Evolutionary conservation across 345 rosid species (phyloP).

Genomic region (Pistacia vera): DNA sequence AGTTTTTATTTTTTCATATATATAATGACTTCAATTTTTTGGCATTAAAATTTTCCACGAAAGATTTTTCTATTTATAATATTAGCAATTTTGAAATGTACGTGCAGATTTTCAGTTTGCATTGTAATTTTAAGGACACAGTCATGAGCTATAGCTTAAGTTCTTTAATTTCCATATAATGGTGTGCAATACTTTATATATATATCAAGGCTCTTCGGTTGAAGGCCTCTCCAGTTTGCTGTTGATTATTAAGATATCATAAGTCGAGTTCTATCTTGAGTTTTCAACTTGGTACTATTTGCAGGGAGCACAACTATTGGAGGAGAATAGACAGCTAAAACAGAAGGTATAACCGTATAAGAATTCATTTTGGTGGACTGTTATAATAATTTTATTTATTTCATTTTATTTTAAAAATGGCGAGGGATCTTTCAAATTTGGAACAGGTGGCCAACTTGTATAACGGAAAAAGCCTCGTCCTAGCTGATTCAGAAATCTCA

Average conservation of each 20-base stretch:
- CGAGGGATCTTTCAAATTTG: not conserved
- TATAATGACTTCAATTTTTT: too few species aligned
- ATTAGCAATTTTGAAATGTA: too few species aligned
- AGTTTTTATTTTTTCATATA: too few species aligned
- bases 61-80: too few species aligned
- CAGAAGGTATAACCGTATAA: constrained; percentile 47
- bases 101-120: too few species aligned
- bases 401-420: not conserved
- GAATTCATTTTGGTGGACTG: not conserved
- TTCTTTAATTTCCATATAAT: not conserved
- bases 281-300: not conserved
- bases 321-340: constrained; percentile 59
- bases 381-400: not conserved
- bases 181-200: not conserved
- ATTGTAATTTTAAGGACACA: too few species aligned
- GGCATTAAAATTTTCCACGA: too few species aligned
- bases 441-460: constrained; percentile 35
- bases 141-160: too few species aligned
- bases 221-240: not conserved
- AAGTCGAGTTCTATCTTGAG: not conserved
- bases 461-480: constrained; percentile 34
- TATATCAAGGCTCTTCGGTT: not conserved
- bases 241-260: not conserved
- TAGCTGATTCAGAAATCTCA: constrained; percentile 30
- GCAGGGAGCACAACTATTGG: constrained; percentile 56